Percentiles rank a stretch among this genome's conserved stretches.
Evolutionary conservation across 139 green algal species (phyloP).

Genomic region (Choricystis sp.): DNA sequence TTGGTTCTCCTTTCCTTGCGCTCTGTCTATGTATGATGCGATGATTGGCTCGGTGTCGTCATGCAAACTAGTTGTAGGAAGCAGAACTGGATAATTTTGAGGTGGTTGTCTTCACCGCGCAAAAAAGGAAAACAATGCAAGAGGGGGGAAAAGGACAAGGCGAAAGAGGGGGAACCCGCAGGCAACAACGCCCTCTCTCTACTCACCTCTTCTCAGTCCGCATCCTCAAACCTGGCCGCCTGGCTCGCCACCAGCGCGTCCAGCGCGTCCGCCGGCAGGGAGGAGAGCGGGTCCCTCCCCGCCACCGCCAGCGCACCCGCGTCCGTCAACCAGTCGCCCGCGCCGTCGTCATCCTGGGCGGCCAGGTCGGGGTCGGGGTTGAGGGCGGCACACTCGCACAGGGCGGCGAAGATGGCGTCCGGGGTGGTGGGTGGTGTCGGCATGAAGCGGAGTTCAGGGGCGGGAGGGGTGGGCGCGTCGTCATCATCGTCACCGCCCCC

Average conservation of each 20-base stretch:
- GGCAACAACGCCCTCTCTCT: not conserved
- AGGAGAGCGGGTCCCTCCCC: no score
- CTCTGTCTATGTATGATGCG: not conserved
- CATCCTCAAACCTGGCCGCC: not conserved
- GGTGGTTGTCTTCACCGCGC: not conserved
- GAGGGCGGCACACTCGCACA: not conserved
- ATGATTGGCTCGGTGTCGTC: no score
- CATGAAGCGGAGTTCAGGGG: not conserved
- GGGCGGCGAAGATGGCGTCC: not conserved
- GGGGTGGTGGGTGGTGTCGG: no score
- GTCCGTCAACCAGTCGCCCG: not conserved
- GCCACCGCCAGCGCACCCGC: no score
- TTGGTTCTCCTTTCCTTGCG: not conserved
- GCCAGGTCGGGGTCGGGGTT: not conserved
- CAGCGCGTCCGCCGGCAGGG: not conserved
- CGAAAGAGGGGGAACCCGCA: not conserved
- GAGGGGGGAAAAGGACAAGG: not conserved
- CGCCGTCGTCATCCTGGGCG: not conserved
- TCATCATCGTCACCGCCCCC: not conserved
- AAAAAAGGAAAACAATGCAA: not conserved
- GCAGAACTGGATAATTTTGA: not conserved
- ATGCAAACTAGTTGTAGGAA: no score
- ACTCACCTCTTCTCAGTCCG: not conserved
- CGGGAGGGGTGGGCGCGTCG: no score
- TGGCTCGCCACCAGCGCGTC: not conserved